Base-by-base conservation (phyloP, 2,329 filamentous ascomycete species). In the Phoma herbarum region DNA sequence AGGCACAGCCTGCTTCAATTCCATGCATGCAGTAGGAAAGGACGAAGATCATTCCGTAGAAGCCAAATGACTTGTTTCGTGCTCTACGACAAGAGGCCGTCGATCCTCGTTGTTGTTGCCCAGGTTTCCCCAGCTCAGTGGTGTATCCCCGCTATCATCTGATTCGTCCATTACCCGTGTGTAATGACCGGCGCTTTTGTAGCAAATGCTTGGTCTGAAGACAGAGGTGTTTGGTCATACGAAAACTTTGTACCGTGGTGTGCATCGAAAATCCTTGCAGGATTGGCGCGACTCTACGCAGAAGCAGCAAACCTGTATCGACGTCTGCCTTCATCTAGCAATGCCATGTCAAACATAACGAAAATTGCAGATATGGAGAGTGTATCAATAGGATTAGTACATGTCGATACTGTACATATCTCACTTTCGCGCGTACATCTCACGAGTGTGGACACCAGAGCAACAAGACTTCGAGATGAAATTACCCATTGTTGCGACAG, bases 401-500 rank as follows among this genome's bases (percentile, higher is more conserved):
- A 28, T n/a, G n/a, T 31, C 25, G 4, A 20, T 20, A 10, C 5
- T 31, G 14, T 16, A n/a, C 6, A n/a, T 39, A 12, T 14, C 12
- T 25, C 43, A 25, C 20, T 8, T 14, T 6, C n/a, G 8, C 12
- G 9, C 25, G 49, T 41, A 16, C 10, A 25, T 33, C 37, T 26
- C 20, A n/a, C 25, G 16, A 35, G 1, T 23, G 28, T 20, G 26
- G 23, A 20, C 23, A 1, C 2, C 11, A 8, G n/a, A 18, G 18
- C 28, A 43, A 14, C 6, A 39, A 28, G 12, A n/a, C 14, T 26
- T 43, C 28, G 44, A 48, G n/a, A 25, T 60, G 12, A 33, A 55
- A 60, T 60, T 55, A 51, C 39, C 41, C 56, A 28, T 46, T 33
- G 25, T 33, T 39, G 49, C 45, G 41, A 51, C 54, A 50, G 28